phyloP scores from a whole-genome alignment of 75 land plant species.

The Sequoia sempervirens region DNA sequence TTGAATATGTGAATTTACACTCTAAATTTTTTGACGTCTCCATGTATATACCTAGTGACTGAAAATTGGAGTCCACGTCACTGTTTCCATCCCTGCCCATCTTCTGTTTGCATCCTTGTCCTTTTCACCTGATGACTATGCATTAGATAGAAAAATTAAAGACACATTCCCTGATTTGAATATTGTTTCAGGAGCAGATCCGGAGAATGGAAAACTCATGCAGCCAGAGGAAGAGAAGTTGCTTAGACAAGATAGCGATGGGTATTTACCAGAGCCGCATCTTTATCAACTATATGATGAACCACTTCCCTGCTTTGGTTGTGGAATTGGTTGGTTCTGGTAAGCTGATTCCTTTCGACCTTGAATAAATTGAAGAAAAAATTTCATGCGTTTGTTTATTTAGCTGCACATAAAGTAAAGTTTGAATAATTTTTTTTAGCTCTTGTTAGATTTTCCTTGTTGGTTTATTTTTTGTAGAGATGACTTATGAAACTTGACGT shows the following conservation, averaged over 20 bases:
- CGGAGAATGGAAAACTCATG: not conserved
- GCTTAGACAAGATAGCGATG: slow-evolving; percentile 42
- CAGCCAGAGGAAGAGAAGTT: slow-evolving; percentile 31
- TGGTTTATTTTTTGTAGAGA: not conserved
- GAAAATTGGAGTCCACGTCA: too few relatives aligned
- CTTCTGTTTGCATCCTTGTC: too few relatives aligned
- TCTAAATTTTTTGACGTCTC: too few relatives aligned
- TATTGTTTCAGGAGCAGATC: slow-evolving; percentile 1
- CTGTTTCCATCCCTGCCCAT: too few relatives aligned
- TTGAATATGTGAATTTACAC: too few relatives aligned
- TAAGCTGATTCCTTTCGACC: slow-evolving; percentile 18
- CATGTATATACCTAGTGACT: too few relatives aligned
- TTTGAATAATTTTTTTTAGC: not conserved
- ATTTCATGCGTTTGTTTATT: not conserved
- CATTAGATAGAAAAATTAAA: not conserved
- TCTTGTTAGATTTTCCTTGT: not conserved
- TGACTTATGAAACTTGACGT: not conserved
- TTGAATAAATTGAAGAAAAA: not conserved
- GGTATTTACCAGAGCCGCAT: not conserved
- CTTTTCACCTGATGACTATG: too few relatives aligned
- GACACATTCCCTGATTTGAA: not conserved
- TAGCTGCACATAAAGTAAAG: not conserved
- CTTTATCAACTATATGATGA: slow-evolving; percentile 36
- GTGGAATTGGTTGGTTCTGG: slow-evolving; percentile 73
- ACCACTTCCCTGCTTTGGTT: slow-evolving; percentile 71